Evolutionary conservation across 179 eudicot species (phyloP).

Genomic region (Patellifolia procumbens): DNA sequence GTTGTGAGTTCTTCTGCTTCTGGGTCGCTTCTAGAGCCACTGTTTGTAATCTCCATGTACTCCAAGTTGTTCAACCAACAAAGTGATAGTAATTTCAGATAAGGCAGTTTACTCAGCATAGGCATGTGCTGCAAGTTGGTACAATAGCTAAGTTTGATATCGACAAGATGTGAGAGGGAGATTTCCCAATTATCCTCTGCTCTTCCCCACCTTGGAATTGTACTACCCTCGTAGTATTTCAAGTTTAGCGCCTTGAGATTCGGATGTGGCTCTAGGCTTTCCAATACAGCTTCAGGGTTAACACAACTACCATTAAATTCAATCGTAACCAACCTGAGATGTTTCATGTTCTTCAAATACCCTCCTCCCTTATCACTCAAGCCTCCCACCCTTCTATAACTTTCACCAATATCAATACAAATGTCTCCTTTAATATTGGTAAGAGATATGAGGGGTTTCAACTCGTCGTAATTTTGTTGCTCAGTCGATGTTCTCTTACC

Average conservation of each 20-base stretch:
- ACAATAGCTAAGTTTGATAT: accelerated
- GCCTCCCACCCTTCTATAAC: not conserved
- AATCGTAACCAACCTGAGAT: not conserved
- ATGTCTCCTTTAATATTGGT: not conserved
- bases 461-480: not conserved
- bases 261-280: not conserved
- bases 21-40: not conserved
- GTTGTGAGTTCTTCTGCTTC: not conserved
- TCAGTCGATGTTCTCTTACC: not conserved
- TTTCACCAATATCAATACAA: not conserved
- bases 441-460: not conserved
- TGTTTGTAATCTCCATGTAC: not conserved
- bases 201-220: conserved; percentile 5
- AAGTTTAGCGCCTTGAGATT: not conserved
- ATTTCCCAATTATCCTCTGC: not conserved
- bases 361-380: not conserved
- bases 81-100: not conserved
- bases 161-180: not conserved
- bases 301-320: not conserved
- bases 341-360: conserved; percentile 1
- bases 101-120: not conserved
- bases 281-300: not conserved
- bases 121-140: not conserved
- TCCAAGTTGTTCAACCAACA: not conserved
- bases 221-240: not conserved